Evolutionary conservation across 768 basidiomycete genomes (phyloP).

Genomic region (Mycena belliarum): DNA sequence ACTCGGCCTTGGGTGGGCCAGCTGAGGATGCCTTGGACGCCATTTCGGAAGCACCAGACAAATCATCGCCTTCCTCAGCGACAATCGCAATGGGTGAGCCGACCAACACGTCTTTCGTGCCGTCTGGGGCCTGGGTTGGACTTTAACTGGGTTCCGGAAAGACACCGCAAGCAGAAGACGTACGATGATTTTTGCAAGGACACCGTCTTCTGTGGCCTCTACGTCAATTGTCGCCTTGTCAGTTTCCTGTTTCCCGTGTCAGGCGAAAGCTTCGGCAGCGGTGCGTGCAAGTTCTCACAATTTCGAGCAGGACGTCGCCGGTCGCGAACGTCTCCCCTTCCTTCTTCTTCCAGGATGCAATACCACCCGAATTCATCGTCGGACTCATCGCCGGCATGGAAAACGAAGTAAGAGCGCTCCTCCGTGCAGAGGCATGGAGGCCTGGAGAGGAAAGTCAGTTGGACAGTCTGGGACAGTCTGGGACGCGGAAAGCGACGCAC

Average conservation of each 20-base stretch:
- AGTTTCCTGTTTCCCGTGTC: constrained; percentile 73
- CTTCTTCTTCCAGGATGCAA: constrained; percentile 95
- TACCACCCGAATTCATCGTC: constrained; percentile 99
- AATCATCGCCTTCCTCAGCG: constrained; percentile 93
- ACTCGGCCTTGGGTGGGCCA: constrained; percentile 37
- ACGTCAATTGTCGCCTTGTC: constrained; percentile 99
- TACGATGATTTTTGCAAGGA: constrained; percentile 96
- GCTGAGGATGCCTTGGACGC: constrained; percentile 62
- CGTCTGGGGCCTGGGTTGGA: constrained; percentile 67
- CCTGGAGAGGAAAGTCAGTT: constrained; percentile 44
- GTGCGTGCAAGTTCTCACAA: constrained; percentile 52
- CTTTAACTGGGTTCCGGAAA: constrained; percentile 2
- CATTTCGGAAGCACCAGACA: constrained; percentile 77
- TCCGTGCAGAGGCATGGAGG: constrained; percentile 78
- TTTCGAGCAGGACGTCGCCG: constrained; percentile 95
- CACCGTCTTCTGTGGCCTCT: constrained; percentile 96
- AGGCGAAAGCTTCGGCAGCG: constrained; percentile 9
- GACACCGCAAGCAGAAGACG: constrained; percentile 29
- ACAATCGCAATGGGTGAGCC: constrained; percentile 89
- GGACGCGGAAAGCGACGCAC: constrained; percentile 45
- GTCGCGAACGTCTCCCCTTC: constrained; percentile 89
- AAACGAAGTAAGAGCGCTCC: constrained; percentile 83
- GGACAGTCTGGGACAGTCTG: background rate
- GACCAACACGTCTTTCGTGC: constrained; percentile 84
- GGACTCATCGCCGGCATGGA: constrained; percentile 99